phyloP scores from a whole-genome alignment of 1,139 yeast genomes.

The Pneumocystis carinii region DNA sequence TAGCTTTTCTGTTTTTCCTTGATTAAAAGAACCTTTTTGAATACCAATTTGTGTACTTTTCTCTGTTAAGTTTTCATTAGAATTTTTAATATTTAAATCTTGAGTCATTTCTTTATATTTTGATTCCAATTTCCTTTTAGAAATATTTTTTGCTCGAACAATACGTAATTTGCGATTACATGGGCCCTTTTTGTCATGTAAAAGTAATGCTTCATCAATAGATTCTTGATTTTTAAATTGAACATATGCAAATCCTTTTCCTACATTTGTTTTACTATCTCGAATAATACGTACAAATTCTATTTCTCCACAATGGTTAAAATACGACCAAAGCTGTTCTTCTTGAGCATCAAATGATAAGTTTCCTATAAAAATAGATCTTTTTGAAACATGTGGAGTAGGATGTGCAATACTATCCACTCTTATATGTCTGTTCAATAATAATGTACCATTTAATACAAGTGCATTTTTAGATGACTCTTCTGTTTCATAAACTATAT shows the following conservation, averaged over 20 bases:
- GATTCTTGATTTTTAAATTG: constrained; percentile 72
- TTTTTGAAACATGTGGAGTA: constrained; percentile 56
- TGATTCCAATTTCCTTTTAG: neutral
- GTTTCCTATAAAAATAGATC: constrained; percentile 85
- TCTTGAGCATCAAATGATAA: constrained; percentile 85
- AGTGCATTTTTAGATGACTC: constrained; percentile 40
- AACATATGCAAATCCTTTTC: constrained; percentile 94
- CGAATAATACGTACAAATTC: constrained; percentile 83
- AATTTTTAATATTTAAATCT: neutral
- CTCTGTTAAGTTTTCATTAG: neutral
- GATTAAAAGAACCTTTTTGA: neutral
- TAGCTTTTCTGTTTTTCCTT: constrained; percentile 62
- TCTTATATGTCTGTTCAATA: constrained; percentile 61
- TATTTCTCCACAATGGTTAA: constrained; percentile 46
- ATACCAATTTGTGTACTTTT: neutral
- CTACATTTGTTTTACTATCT: constrained; percentile 84
- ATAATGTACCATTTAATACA: constrained; percentile 50
- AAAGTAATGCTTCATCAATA: constrained; percentile 67
- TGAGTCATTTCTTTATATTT: neutral
- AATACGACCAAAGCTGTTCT: constrained; percentile 76
- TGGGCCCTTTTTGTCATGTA: constrained; percentile 53
- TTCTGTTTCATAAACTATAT: constrained; percentile 53
- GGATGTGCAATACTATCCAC: constrained; percentile 92
- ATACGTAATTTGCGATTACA: constrained; percentile 55
- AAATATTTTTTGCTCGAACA: constrained; percentile 53